Evolutionary conservation across 2,329 filamentous ascomycete species (phyloP).

Genomic region (Cladosporium phlei): DNA sequence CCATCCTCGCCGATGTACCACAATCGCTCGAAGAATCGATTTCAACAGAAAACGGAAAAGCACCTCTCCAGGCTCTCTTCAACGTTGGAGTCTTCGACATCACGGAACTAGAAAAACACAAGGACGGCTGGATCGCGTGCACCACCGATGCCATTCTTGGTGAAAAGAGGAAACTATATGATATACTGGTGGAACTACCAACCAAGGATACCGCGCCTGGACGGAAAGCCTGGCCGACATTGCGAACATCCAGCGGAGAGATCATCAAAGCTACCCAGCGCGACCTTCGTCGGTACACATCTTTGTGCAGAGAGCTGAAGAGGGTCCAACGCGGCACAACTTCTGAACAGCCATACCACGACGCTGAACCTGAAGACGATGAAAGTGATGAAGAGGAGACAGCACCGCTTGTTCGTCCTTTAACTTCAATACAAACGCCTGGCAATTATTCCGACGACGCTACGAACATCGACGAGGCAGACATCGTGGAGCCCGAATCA

Average conservation of each 20-base stretch:
- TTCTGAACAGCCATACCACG: slow-evolving; percentile 19
- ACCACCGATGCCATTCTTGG: slow-evolving; percentile 91
- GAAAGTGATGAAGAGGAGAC: slow-evolving; percentile 8
- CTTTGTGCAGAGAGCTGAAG: slow-evolving; percentile 50
- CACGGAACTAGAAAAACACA: slow-evolving; percentile 59
- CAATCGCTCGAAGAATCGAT: slow-evolving; percentile 66
- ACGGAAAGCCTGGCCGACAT: slow-evolving; percentile 61
- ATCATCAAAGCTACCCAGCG: slow-evolving; percentile 81
- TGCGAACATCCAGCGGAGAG: slow-evolving; percentile 60
- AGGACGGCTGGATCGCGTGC: slow-evolving; percentile 80
- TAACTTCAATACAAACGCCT: too few relatives aligned
- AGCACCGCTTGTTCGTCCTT: slow-evolving; percentile 20
- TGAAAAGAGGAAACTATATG: slow-evolving; percentile 81
- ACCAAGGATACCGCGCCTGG: slow-evolving; percentile 36
- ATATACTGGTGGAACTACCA: slow-evolving; percentile 81
- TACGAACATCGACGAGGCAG: slow-evolving; percentile 21
- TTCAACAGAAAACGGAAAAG: slow-evolving; percentile 51
- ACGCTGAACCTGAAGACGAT: slow-evolving; percentile 24
- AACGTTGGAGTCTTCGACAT: slow-evolving; percentile 93
- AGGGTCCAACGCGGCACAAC: slow-evolving; percentile 29
- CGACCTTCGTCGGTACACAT: slow-evolving; percentile 74
- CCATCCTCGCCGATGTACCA: slow-evolving; percentile 86
- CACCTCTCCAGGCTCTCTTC: slow-evolving; percentile 61
- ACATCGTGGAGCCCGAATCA: slow-evolving; percentile 51
- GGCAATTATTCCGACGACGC: slow-evolving; percentile 13